Evolutionary conservation across 2,329 filamentous ascomycete species (phyloP).

Genomic region (Chaetomium strumarium): DNA sequence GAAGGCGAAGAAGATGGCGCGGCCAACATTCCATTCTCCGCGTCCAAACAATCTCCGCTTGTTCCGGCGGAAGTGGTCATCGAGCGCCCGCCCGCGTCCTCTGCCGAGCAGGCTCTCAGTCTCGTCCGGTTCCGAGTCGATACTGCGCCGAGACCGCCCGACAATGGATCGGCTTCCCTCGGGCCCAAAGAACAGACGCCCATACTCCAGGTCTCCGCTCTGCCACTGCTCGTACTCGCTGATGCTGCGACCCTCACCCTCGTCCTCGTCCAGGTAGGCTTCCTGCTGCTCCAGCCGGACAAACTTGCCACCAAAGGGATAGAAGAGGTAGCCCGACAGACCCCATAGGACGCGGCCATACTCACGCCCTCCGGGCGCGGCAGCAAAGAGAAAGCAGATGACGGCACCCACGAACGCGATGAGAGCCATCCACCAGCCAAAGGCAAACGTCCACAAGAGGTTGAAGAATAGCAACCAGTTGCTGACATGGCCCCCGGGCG

Average conservation of each 20-base stretch:
- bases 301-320: slow-evolving; percentile 95
- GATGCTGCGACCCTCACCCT: slow-evolving; percentile 92
- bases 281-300: slow-evolving; percentile 92
- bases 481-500: slow-evolving; percentile 81
- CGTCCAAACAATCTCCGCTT: slow-evolving; percentile 91
- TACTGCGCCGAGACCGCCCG: slow-evolving; percentile 78
- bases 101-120: slow-evolving; percentile 80
- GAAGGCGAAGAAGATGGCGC: slow-evolving; percentile 92
- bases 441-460: slow-evolving; percentile 79
- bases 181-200: slow-evolving; percentile 91
- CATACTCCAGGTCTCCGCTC: slow-evolving; percentile 92
- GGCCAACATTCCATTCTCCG: slow-evolving; percentile 90
- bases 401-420: slow-evolving; percentile 68
- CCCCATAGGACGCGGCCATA: slow-evolving; percentile 85
- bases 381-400: slow-evolving; percentile 73
- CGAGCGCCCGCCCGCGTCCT: slow-evolving; percentile 39
- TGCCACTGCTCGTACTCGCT: slow-evolving; percentile 99
- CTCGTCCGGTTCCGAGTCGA: slow-evolving; percentile 79
- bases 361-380: slow-evolving; percentile 71
- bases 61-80: slow-evolving; percentile 37
- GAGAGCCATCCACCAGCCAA: slow-evolving; percentile 92
- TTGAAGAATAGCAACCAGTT: slow-evolving; percentile 85
- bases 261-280: slow-evolving; percentile 87
- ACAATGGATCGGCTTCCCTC: slow-evolving; percentile 70
- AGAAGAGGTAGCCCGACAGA: slow-evolving; percentile 80